Evolutionary conservation across 1,139 yeast species (phyloP), one percentile per base, ranked within the genome.

Genomic region (Suhomyces wounanorum): DNA sequence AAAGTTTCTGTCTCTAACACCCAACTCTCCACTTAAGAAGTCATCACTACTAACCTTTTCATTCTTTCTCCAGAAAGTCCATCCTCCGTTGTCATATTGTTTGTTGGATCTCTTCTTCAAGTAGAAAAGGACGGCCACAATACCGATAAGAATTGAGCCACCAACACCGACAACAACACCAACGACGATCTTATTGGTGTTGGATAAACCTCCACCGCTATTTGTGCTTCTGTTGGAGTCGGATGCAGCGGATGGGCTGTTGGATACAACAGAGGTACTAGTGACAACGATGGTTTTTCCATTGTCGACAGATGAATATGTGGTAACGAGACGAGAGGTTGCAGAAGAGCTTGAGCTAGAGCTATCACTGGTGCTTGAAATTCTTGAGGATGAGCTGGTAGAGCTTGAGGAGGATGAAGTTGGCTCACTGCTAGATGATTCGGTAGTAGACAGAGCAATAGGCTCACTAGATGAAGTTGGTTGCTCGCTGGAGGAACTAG

Each of bases 21-120:
- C 75, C 58, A 89, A 80, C 53, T 74, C 76, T 23, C 85, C 83
- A 18, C 89, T 87, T 50, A 84, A 74, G 46, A 80, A 71, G 62
- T 89, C 95, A 55, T 76, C 79, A 44, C 68, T 67, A 43, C 68
- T 68, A 45, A 72, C 73, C 64, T 77, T 76, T 57, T 75, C 81
- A 52, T 72, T 73, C 67, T 75, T 75, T 61, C 79, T 70, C 82
- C 82, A 77, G 69, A 77, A 77, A 2, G 82, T 77, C 82, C 82
- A 77, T 28, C 78, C 75, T 14, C 75, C 70, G 36, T 61, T 64
- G 28, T 59, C 64, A 50, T 61, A 61, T 45, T 65, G 69, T 48
- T 61, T 65, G 53, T 65, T 66, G 42, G 67, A 62, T 58, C 70
- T 72, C 60, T 66, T 72, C 55, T 72, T 69, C 57, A 67, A 61